These are phyloP conservation scores for Tieghemiomyces parasiticus DNA, from an alignment of 192 early-diverging fungal species.

Conservation along the genomic window DNA sequence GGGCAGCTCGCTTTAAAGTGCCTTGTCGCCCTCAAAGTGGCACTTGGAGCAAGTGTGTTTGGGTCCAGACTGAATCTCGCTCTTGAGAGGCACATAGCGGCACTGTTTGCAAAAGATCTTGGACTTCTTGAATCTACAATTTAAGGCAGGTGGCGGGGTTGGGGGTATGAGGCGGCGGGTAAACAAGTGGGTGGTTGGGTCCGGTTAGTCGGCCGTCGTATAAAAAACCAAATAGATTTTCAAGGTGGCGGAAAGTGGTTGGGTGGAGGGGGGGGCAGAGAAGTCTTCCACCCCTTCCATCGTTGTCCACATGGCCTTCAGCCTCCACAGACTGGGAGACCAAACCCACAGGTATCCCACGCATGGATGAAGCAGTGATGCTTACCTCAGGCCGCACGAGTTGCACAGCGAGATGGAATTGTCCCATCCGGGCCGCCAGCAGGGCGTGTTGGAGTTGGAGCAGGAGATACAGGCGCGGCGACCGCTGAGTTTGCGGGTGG, in stretches of 20 bases:
- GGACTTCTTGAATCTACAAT: constrained; percentile 29
- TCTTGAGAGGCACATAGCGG: constrained; percentile 35
- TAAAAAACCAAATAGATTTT: too few species aligned
- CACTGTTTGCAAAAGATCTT: constrained; percentile 27
- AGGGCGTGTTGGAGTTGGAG: constrained; percentile 27
- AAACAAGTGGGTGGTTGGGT: too few species aligned
- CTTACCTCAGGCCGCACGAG: constrained; percentile 26
- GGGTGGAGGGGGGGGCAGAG: neutral
- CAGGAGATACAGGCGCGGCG: constrained; percentile 28
- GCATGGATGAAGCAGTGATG: neutral
- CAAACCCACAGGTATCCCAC: neutral
- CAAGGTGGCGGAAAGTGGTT: neutral
- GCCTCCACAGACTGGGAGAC: neutral
- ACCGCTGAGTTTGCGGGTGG: neutral
- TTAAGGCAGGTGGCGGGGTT: too few species aligned
- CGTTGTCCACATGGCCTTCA: too few species aligned
- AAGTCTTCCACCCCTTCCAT: too few species aligned
- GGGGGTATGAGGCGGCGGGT: too few species aligned
- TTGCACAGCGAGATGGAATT: constrained; percentile 34
- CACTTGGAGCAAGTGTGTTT: constrained; percentile 8
- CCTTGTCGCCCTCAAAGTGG: neutral
- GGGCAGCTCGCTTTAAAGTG: neutral
- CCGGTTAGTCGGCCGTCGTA: too few species aligned
- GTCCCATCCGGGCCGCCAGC: constrained; percentile 37
- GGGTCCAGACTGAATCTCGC: constrained; percentile 18